Evolutionary conservation across 345 rosid species (phyloP), one percentile per base, ranked within the genome.

Genomic region (Salix koriyanagi): DNA sequence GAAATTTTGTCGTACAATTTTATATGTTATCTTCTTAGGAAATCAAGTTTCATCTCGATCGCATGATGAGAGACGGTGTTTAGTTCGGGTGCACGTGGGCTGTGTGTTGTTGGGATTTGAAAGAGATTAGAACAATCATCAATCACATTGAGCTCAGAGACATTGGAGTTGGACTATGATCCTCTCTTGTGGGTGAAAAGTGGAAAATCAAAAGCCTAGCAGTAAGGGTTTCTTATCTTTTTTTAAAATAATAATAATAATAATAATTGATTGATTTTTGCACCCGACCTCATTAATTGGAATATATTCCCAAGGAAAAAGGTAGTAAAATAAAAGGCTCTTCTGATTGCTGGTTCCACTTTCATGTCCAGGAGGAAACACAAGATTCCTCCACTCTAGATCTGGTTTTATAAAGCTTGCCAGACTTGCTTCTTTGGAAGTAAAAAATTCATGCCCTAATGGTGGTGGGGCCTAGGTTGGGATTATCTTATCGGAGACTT

Each of bases 81-180:
- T 50, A 73, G 48, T 72, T n/a, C 66, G 54, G 64, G 67, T 65
- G 85, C 85, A 81, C 83, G 81, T 83, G 86, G 81, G 69, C 60
- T 54, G 67, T 74, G 77, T 70, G 70, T 41, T 18, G 11, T 13
- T 54, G 72, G 50, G 76, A 80, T 80, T 81, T 78, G 77, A 16
- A 21, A 50, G 56, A 50, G 21, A 18, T 1, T 15, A 50, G n/a
- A 16, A 50, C 21, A 16, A 18, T 50, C n/a, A 50, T 50, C 56
- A 50, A 18, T 52, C 23, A 52, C 23, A 52, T 52, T 19, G 58
- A 52, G 58, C 58, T 52, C 23, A 52, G 19, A 15, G n/a, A 18
- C 58, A 18, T 8, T 52, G 7, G 58, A 5, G 19, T 6, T 52
- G 58, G 58, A 19, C 1, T 19, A 52, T 52, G 23, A 52, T 52